These are phyloP conservation scores for Penicillium lividum DNA, from an alignment of 495 filamentous ascomycete species.

Conservation along the genomic window DNA sequence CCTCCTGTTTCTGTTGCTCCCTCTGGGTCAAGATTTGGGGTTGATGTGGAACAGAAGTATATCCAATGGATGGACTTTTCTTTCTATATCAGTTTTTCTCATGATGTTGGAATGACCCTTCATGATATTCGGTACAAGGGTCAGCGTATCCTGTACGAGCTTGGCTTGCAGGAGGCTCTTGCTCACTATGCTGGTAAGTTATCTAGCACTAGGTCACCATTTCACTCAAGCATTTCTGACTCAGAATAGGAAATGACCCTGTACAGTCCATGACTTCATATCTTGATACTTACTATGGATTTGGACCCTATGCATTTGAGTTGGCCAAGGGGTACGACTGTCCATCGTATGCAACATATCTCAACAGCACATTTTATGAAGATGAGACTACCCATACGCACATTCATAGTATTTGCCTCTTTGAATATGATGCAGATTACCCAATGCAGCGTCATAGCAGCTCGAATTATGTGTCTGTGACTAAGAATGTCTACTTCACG, in stretches of 20 bases:
- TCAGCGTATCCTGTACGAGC: not conserved
- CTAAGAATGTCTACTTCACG: slow-evolving; percentile 2
- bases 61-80: not conserved
- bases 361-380: not conserved
- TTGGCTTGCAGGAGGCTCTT: not conserved
- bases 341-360: not conserved
- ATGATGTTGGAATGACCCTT: not conserved
- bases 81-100: not conserved
- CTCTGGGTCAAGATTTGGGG: not conserved
- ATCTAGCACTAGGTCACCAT: not conserved
- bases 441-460: not conserved
- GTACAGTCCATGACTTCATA: not conserved
- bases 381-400: not conserved
- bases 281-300: not conserved
- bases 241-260: not conserved
- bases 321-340: not conserved
- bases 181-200: not conserved
- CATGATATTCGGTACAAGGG: not conserved
- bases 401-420: not conserved
- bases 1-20: not conserved
- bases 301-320: not conserved
- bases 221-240: not conserved
- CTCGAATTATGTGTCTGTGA: not conserved
- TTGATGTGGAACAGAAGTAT: not conserved
- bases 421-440: slow-evolving; percentile 7